Evolutionary conservation across 164 flowering plant genomes (phyloP).

Genomic region (Vitis labrusca): DNA sequence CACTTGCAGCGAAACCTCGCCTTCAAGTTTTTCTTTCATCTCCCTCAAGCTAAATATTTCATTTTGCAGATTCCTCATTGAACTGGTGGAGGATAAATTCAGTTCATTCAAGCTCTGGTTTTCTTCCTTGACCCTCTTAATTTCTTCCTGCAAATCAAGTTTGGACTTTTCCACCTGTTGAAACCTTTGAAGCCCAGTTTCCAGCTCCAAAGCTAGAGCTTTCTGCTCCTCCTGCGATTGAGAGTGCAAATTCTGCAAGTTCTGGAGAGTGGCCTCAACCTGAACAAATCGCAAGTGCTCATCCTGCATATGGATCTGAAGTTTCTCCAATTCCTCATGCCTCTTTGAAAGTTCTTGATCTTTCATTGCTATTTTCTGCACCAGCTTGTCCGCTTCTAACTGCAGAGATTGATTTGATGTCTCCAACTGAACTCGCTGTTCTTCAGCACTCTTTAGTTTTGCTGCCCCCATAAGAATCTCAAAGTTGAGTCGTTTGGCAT

Average conservation of each 20-base stretch:
- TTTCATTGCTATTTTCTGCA: constrained; percentile 48
- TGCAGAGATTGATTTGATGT: constrained; percentile 58
- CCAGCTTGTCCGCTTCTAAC: constrained; percentile 51
- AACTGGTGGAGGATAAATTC: constrained; percentile 41
- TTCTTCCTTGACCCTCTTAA: constrained; percentile 48
- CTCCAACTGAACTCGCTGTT: constrained; percentile 47
- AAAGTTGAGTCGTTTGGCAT: constrained; percentile 46
- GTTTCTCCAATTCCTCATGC: constrained; percentile 62
- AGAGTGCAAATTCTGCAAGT: constrained; percentile 55
- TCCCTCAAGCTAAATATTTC: constrained; percentile 58
- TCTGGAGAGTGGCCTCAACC: constrained; percentile 56
- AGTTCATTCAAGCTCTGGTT: constrained; percentile 54
- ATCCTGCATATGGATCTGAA: constrained; percentile 48
- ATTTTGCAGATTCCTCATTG: constrained; percentile 47
- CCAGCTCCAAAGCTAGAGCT: constrained; percentile 57
- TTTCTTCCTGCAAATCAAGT: constrained; percentile 50
- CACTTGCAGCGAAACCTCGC: constrained; percentile 51
- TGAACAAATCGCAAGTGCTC: constrained; percentile 52
- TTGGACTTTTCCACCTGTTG: constrained; percentile 64
- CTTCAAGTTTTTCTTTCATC: constrained; percentile 68
- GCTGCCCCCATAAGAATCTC: constrained; percentile 41
- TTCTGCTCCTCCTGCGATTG: constrained; percentile 76
- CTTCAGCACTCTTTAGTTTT: constrained; percentile 55
- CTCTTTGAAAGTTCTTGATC: constrained; percentile 63
- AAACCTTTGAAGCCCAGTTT: constrained; percentile 55